Conservation (phyloP, 257 asterid species). For the Solanum medicagineum region DNA sequence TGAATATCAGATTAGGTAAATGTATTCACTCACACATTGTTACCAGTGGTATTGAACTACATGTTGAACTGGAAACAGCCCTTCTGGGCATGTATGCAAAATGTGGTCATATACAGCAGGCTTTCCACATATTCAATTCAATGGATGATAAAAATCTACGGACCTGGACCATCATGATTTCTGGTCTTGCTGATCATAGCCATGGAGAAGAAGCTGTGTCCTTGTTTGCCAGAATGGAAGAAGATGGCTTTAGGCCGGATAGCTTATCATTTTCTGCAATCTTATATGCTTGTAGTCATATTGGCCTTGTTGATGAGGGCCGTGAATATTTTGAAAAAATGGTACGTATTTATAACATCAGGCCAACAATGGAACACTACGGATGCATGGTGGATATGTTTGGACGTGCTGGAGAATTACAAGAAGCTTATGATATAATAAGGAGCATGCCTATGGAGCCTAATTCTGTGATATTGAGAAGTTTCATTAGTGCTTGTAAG, state of each 20-base stretch:
- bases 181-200: conserved; percentile 52
- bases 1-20: conserved; percentile 37
- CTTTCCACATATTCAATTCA: conserved; percentile 33
- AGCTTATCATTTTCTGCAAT: conserved; percentile 42
- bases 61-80: conserved; percentile 51
- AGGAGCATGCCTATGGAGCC: conserved; percentile 51
- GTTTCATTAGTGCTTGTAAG: conserved; percentile 59
- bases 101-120: conserved; percentile 42
- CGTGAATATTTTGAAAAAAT: conserved; percentile 37
- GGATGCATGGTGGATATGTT: conserved; percentile 74
- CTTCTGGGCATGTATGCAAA: conserved; percentile 57
- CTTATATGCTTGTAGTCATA: conserved; percentile 66
- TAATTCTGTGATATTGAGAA: conserved; percentile 47
- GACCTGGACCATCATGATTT: conserved; percentile 67
- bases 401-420: conserved; percentile 54
- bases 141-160: conserved; percentile 29
- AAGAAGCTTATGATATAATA: conserved; percentile 54
- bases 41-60: conserved; percentile 24
- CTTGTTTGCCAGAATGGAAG: conserved; percentile 48
- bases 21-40: conserved; percentile 47
- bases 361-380: conserved; percentile 66
- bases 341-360: conserved; percentile 30
- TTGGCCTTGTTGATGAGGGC: conserved; percentile 43
- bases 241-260: conserved; percentile 42
- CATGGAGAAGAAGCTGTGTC: conserved; percentile 43